Evolutionary conservation across 441 rosid species (phyloP), one percentile per base, ranked within the genome.

Genomic region (Gossypium gossypioides): DNA sequence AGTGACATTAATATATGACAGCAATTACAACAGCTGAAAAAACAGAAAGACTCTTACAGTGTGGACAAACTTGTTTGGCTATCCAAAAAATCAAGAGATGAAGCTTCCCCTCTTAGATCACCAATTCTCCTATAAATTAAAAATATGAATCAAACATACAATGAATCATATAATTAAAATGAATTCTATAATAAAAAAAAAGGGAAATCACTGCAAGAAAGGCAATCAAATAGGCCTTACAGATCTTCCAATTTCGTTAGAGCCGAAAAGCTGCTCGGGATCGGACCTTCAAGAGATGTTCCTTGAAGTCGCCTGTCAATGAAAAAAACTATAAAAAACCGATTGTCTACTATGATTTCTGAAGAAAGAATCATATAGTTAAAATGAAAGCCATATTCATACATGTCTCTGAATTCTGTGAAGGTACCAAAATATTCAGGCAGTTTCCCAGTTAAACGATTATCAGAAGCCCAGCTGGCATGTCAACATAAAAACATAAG

Each of bases 401-500:
- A 87, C 91, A 87, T 75, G 79, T 72, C 83, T 57, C 27, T 74
- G 67, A 87, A 83, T 63, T 80, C 80, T 12, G 79, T 75, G 44
- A 85, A 71, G 29, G 82, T 77, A 48, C 84, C 89, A 1, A 87
- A 61, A 67, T 75, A 85, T 25, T 81, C 85, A 10, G 91, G 87
- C 60, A 84, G 59, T 81, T 74, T 81, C 69, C 87, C 86, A 0
- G 83, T 83, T 61, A 87, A 83, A 40, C 2, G 79, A 72, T 87
- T 87, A 75, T 87, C 88, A 27, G 91, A 87, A 55, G 89, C 89
- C 89, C 91, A 84, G 13, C 91, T 85, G 82, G 69, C 70, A 80
- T 6, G 57, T 44, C 64, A 29, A 76, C 32, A 21, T 63, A 6
- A 10, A 61, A 66, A 52, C 51, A 19, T 62, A 3, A 54, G 24